Evolutionary conservation across 352 stramenopile genomes (phyloP).

Genomic region (Phytophthora idaei): DNA sequence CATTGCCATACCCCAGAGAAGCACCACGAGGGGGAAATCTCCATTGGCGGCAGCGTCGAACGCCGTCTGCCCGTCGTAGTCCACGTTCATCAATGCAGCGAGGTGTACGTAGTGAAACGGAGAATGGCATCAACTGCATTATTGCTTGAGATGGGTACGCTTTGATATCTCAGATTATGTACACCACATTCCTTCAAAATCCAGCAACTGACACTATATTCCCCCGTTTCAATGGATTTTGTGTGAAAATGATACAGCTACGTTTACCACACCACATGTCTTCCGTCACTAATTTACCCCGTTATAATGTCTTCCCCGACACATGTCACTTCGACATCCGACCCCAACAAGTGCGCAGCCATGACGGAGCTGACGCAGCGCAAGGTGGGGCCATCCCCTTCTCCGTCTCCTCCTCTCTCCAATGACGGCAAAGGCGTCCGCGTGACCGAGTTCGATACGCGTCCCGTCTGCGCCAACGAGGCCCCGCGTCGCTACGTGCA

Average conservation of each 20-base stretch:
- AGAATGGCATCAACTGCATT: conserved; percentile 4
- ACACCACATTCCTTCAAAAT: conserved; percentile 23
- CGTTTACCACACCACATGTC: neutral
- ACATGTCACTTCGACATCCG: conserved; percentile 11
- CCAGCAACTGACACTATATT: conserved; percentile 1
- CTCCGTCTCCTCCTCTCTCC: conserved; percentile 14
- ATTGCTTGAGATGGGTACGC: conserved; percentile 2
- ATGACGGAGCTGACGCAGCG: conserved; percentile 62
- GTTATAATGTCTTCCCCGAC: conserved; percentile 1
- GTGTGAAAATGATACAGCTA: neutral
- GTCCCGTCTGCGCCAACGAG: conserved; percentile 59
- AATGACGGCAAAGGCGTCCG: conserved; percentile 33
- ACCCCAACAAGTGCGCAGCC: neutral
- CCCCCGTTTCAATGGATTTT: neutral
- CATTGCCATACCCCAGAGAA: conserved; percentile 87
- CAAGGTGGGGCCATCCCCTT: conserved; percentile 37
- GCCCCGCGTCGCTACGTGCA: conserved; percentile 54
- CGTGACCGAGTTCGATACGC: conserved; percentile 64
- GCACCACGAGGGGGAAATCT: conserved; percentile 85
- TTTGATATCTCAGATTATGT: conserved; percentile 18
- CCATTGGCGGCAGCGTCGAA: conserved; percentile 80
- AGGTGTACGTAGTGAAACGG: conserved; percentile 10
- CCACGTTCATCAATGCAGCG: conserved; percentile 48
- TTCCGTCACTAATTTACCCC: neutral
- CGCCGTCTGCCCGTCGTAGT: conserved; percentile 77